Base-by-base conservation (phyloP, 805 yeast species). In the Vanderwaltozyma tropicalis region DNA sequence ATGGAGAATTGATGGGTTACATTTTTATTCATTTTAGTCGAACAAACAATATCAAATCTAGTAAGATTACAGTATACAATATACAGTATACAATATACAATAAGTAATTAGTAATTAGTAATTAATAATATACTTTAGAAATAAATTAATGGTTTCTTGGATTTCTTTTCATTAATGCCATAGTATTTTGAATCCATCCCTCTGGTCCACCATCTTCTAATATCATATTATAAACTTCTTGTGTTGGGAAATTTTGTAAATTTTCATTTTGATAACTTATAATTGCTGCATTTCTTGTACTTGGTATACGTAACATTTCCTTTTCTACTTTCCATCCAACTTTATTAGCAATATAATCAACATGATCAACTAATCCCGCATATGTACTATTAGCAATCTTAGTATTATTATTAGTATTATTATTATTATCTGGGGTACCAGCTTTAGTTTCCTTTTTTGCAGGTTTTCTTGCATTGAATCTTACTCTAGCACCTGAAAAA, bases 301-400 rank as follows among this genome's bases (percentile, higher is more conserved):
- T 84, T 24, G 97, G 97, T 18, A 89, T 89, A 41, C 97, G 69
- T 32, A 89, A 62, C 81, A 82, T 80, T 56, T 89, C 97, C 48
- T 79, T 74, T 50, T 85, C 80, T 1, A 79, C 81, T 12, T 69
- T 62, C 97, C 97, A 89, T 0, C 96, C 96, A 49, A 75, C 76
- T 36, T 67, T 55, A 14, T 54, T 53, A 0, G 95, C 76, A 17
- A 87, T 49, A 29, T 75, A 74, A 43, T 78, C 87, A 4, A 80
- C 92, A 52, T 85, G 92, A 40, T 84, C 94, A 3, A 87, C 94
- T 36, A 89, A 66, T 0, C 92, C 80, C 0, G 87, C 88, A 58
- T 88, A 89, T 1, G 87, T 75, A 2, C 95, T 84, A 32, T 52
- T 53, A 9, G 58, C 51, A 14, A 38, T 41, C 15, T 48, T 49